phyloP scores from a whole-genome alignment of 1,284 basidiomycete species.

The Rhodotorula sp. region DNA sequence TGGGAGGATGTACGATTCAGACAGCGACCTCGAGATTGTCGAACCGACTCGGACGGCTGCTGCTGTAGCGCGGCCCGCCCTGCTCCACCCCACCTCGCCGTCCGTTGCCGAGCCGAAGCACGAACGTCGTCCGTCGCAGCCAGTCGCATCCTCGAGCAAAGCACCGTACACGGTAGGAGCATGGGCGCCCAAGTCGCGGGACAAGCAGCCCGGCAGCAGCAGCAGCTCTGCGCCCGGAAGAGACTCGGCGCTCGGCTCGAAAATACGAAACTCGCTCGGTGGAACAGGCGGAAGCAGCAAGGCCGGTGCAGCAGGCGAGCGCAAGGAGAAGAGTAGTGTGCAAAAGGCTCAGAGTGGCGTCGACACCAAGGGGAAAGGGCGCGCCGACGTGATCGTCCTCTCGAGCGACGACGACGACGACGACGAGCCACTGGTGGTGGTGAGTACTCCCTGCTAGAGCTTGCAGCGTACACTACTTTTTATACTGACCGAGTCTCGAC shows the following conservation, averaged over 20 bases:
- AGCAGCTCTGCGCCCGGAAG: neutral
- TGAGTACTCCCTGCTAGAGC: neutral
- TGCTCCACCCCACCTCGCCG: conserved; percentile 8
- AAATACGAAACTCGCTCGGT: too few species aligned
- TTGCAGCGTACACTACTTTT: neutral
- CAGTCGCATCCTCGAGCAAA: neutral
- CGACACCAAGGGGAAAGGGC: neutral
- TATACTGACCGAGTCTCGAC: neutral
- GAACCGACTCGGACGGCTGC: neutral
- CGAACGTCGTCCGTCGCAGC: neutral
- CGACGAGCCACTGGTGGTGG: too few species aligned
- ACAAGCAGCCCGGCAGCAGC: neutral
- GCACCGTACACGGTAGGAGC: neutral
- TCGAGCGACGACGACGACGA: neutral
- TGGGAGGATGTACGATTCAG: neutral
- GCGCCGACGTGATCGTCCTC: neutral
- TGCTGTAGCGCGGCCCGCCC: neutral
- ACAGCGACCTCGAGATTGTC: neutral
- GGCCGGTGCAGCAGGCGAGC: neutral
- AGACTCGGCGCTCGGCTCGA: neutral
- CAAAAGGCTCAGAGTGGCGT: neutral
- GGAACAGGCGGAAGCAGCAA: neutral
- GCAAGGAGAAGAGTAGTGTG: too few species aligned
- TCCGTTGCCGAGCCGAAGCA: neutral
- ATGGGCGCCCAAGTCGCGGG: neutral